Percentiles rank a stretch among this genome's conserved stretches.
Conservation (phyloP, 169 alveolate species). For the Plasmodium vinckei region DNA sequence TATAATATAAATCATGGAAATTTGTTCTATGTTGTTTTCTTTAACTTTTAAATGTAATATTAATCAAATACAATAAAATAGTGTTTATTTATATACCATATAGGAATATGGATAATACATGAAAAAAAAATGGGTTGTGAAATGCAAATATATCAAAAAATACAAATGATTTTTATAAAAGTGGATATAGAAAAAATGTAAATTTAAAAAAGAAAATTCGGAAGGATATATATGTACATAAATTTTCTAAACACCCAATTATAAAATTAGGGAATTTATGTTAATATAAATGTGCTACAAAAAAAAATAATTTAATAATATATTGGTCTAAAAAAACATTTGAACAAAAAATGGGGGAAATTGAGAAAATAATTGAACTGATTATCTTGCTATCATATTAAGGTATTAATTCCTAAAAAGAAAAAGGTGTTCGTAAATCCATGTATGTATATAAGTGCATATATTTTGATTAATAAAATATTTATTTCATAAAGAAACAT, state of each 20-base stretch:
- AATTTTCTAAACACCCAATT: not conserved
- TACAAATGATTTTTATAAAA: not conserved
- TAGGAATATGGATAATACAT: not conserved
- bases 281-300: not conserved
- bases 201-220: not conserved
- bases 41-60: not conserved
- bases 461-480: not conserved
- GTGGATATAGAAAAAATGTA: not conserved
- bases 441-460: constrained; percentile 11
- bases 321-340: not conserved
- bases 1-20: not conserved
- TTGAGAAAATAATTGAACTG: not conserved
- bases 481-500: not conserved
- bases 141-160: not conserved
- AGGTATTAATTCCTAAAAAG: constrained; percentile 37
- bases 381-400: constrained; percentile 8
- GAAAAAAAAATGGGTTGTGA: not conserved
- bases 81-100: not conserved
- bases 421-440: not conserved
- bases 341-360: not conserved
- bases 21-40: not conserved
- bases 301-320: not conserved
- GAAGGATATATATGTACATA: not conserved
- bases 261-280: not conserved
- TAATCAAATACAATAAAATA: not conserved